Conservation (phyloP, 225 moss, liverwort and hornwort genomes). For the Ulota crispa region DNA sequence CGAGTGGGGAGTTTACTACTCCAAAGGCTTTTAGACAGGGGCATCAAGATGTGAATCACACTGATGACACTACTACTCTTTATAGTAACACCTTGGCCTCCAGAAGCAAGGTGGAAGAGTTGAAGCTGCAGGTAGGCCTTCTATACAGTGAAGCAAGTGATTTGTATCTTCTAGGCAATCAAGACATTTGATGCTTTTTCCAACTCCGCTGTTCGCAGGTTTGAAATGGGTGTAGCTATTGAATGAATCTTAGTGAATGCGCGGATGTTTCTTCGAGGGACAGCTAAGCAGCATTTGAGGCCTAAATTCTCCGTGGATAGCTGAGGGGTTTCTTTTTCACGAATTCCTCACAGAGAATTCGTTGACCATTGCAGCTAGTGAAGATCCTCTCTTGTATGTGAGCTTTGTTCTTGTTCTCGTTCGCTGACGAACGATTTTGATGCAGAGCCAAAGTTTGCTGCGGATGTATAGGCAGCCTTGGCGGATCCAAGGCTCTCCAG, state of each 20-base stretch:
- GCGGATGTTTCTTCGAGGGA: neutral
- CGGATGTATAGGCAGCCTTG: conserved; percentile 58
- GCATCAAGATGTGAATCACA: conserved; percentile 21
- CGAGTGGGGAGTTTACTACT: conserved; percentile 34
- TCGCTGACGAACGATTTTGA: conserved; percentile 17
- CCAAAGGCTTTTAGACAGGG: conserved; percentile 36
- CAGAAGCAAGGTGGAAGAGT: conserved; percentile 56
- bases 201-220: neutral
- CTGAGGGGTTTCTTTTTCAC: neutral
- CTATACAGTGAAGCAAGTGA: neutral
- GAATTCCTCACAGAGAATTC: neutral
- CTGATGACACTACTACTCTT: conserved; percentile 32
- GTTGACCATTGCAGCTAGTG: neutral
- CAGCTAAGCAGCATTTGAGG: neutral
- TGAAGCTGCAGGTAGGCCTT: conserved; percentile 52
- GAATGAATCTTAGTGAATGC: neutral
- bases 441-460: conserved; percentile 56
- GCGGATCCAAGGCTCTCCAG: conserved; percentile 49
- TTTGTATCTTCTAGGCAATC: neutral
- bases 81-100: conserved; percentile 40
- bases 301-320: neutral
- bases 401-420: neutral
- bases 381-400: neutral
- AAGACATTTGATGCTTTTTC: neutral
- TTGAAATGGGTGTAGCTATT: neutral